Evolutionary conservation across 345 rosid species (phyloP).

Genomic region (Mangifera indica): DNA sequence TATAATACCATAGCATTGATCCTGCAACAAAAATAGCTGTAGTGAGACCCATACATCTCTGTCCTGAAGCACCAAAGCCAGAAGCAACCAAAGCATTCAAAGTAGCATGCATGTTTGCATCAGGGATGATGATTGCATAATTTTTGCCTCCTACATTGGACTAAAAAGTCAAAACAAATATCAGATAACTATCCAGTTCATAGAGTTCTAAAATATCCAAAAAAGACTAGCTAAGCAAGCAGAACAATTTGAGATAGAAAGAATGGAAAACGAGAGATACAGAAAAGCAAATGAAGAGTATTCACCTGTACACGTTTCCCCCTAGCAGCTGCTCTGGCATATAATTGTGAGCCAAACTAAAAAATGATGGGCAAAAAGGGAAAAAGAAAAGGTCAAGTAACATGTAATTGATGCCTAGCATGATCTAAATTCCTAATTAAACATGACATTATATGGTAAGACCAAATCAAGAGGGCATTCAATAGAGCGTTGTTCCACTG

Average conservation of each 20-base stretch:
- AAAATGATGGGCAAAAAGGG: neutral
- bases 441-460: neutral
- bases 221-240: too few species aligned
- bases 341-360: conserved; percentile 26
- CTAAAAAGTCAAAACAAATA: conserved; percentile 14
- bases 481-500: neutral
- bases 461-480: neutral
- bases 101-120: conserved; percentile 24
- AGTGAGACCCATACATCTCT: conserved; percentile 17
- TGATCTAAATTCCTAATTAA: neutral
- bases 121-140: conserved; percentile 30
- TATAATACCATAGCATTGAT: conserved; percentile 18
- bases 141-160: conserved; percentile 25
- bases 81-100: conserved; percentile 26
- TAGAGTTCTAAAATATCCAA: conserved; percentile 6
- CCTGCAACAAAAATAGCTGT: conserved; percentile 23
- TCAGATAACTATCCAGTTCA: neutral
- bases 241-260: neutral
- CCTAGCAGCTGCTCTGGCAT: conserved; percentile 36
- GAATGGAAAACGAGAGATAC: neutral
- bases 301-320: conserved; percentile 42
- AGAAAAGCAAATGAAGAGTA: neutral
- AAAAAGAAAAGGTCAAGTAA: neutral
- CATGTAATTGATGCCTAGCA: neutral
- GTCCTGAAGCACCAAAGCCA: conserved; percentile 25